A percentile compares a stretch with the other conserved stretches of the same genome.
These are phyloP conservation scores for Incumbomyces lentus DNA, from an alignment of 2,329 filamentous ascomycete genomes.

Conservation along the genomic window DNA sequence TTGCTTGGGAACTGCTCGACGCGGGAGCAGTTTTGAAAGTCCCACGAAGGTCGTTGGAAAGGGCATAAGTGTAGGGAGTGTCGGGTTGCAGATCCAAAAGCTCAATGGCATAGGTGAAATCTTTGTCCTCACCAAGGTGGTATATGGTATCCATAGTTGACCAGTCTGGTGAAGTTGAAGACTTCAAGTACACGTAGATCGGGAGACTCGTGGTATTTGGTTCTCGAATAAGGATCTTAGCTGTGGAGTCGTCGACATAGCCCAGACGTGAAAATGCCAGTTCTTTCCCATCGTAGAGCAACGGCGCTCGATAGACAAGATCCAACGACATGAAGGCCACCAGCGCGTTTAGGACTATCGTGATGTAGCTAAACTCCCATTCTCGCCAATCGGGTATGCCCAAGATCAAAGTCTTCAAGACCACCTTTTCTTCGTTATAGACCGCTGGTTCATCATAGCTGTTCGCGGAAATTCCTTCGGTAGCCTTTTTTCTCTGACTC, in stretches of 20 bases:
- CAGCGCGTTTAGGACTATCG: slow-evolving; percentile 60
- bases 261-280: slow-evolving; percentile 80
- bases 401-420: slow-evolving; percentile 58
- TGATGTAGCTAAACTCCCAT: slow-evolving; percentile 53
- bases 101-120: slow-evolving; percentile 65
- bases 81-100: slow-evolving; percentile 60
- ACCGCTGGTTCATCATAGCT: slow-evolving; percentile 52
- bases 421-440: slow-evolving; percentile 47
- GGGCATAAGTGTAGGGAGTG: slow-evolving; percentile 68
- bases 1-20: slow-evolving; percentile 52
- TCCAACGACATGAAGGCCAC: slow-evolving; percentile 64
- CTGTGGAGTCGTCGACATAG: slow-evolving; percentile 70
- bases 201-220: slow-evolving; percentile 66
- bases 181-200: slow-evolving; percentile 53
- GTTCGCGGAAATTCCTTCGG: slow-evolving; percentile 22
- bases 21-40: slow-evolving; percentile 69
- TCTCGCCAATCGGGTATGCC: slow-evolving; percentile 68
- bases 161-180: slow-evolving; percentile 41
- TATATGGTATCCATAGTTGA: slow-evolving; percentile 50
- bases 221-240: slow-evolving; percentile 75
- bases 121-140: slow-evolving; percentile 62
- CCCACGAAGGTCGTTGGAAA: slow-evolving; percentile 79
- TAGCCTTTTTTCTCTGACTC: neutral
- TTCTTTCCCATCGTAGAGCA: slow-evolving; percentile 60
- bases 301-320: slow-evolving; percentile 61